These are phyloP conservation scores for Fremontodendron californicum DNA, from an alignment of 345 rosid genomes.

Conservation along the genomic window DNA sequence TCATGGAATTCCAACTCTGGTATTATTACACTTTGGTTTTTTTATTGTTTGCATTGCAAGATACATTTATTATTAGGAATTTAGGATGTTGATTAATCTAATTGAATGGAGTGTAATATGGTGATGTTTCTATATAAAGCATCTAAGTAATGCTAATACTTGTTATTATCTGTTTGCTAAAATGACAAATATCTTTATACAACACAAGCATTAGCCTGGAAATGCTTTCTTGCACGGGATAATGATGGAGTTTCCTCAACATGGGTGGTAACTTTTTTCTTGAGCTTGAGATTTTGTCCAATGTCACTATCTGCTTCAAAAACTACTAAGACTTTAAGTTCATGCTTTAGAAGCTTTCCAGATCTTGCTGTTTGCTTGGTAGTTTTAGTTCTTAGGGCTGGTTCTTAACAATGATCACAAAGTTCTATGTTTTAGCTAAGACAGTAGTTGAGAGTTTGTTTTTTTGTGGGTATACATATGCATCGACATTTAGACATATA, in stretches of 20 bases:
- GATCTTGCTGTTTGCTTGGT: background rate
- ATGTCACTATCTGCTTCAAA: background rate
- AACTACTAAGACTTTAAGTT: background rate
- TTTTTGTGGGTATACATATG: background rate
- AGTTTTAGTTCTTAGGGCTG: background rate
- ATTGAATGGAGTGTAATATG: background rate
- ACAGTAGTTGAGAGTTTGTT: too few species aligned
- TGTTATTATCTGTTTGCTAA: background rate
- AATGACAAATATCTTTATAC: background rate
- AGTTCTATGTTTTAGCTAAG: too few species aligned
- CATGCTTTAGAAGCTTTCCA: too few species aligned
- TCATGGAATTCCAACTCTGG: background rate
- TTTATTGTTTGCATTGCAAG: background rate
- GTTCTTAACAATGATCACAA: too few species aligned
- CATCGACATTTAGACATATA: background rate
- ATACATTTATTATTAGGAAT: background rate
- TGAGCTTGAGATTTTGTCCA: background rate
- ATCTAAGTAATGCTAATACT: background rate
- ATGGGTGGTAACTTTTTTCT: background rate
- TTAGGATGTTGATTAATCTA: background rate
- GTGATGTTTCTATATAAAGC: background rate
- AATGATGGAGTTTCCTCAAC: background rate
- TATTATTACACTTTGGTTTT: background rate
- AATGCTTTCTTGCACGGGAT: background rate
- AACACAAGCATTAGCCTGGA: background rate